Evolutionary conservation across 768 basidiomycete genomes (phyloP), one percentile per base, ranked within the genome.

Genomic region (Pilatotrama ljubarskyi): DNA sequence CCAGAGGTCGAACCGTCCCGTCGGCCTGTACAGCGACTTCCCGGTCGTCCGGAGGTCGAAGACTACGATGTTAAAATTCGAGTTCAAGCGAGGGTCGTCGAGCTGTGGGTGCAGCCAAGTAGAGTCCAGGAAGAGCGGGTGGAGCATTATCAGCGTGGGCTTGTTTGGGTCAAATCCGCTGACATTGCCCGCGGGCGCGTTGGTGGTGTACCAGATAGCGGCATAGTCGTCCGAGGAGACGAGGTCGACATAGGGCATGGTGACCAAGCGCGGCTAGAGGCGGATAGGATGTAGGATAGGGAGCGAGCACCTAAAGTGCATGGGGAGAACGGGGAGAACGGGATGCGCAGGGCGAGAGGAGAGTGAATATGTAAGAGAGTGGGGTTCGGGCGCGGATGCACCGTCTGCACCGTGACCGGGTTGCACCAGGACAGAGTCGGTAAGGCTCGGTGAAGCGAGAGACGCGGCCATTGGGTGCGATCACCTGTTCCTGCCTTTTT

Each of bases 41-140:
- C 90, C 90, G 25, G 78, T 77, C 10, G 80, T 78, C 11, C 91
- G 84, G 66, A 83, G 82, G 70, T 92, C 90, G 69, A 91, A 87
- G 6, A 87, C 87, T 62, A 92, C 84, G 29, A 92, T 70, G 68
- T 92, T 92, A 73, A 80, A 91, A 41, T 75, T 72, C 0, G 72
- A 69, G 61, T 78, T 71, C 24, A 93, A 73, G 42, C 89, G 79
- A 0, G 81, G 81, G 71, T 92, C 89, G 25, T 83, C 83, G 48
- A 90, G 80, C 52, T 91, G 88, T 29, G 79, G 75, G 26, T 79
- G 77, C 58, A 88, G 74, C 88, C 88, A 93, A 49, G 81, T 77
- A 2, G 84, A 83, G 73, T 90, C 87, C 56, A 91, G 77, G 68
- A 86, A 84, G 42, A 81, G 71, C 13, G 89, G 88, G 64, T 86